Base-by-base conservation (phyloP, 352 stramenopile genomes). In the Peronospora belbahrii region DNA sequence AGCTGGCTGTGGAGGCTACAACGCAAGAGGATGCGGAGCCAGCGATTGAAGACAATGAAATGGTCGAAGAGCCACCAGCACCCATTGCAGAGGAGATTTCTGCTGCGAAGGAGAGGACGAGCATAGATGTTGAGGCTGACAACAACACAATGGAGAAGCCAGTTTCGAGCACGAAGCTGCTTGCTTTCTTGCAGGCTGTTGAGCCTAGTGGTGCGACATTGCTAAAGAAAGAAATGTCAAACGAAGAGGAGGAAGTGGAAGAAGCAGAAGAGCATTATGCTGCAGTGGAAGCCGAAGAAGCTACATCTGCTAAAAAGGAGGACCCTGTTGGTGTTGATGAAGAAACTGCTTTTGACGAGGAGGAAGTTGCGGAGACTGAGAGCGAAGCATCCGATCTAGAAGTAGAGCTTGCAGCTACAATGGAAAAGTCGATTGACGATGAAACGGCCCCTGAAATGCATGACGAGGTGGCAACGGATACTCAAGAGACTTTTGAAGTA, bases 141-240 rank as follows among this genome's bases (percentile, higher is more conserved):
- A 50, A 59, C 4, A 30, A 65, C 10, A 28, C 38, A 5, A 32
- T 65, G 23, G 32, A 67, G 47, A 59, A 65, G 10, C 50, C 67
- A 4, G 20, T 55, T 14, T 65, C 59, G 18, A 76, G 46, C 35
- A 51, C 65, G 14, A 85, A 83, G 56, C 49, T 82, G 22, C 56
- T 76, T 33, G 73, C 70, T 6, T 82, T 83, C 50, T 43, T 82
- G 39, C 65, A 68, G 19, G 59, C 64, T 2, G 71, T 81, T 6
- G 69, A 81, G 23, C 53, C 62, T 13, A 48, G 27, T 1, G 52
- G 23, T 11, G 39, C 48, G 14, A 30, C 11, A 2, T 17, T 48
- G 3, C 22, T 42, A 0, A 57, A 43, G 3, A 1, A 24, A n/a
- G 43, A 60, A 14, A 10, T 45, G 11, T 39, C 30, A 13, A 42